Evolutionary conservation across 257 asterid genomes (phyloP), one percentile per base, ranked within the genome.

Genomic region (Solanum tarapatanum): DNA sequence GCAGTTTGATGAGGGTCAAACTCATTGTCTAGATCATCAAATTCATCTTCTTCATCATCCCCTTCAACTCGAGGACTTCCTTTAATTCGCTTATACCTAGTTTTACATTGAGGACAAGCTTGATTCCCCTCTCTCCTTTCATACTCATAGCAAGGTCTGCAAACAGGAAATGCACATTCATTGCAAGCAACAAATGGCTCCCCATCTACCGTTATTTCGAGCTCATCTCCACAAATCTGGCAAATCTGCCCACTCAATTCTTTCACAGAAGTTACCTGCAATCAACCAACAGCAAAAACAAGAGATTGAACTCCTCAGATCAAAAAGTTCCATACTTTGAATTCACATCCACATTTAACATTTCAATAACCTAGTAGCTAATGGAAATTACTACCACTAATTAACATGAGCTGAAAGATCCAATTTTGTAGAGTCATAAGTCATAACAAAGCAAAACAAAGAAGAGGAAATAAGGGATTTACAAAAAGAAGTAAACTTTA

Each of bases 61-160:
- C 99, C 99, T 83, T 97, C 98, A 6, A 97, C 99, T 82, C 98
- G 91, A 2, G 98, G 98, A 89, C 99, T 93, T 90, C 99, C 99
- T 91, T 94, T 97, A 21, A 97, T 89, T 33, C 98, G 97, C 91
- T 95, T 97, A 95, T 84, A 97, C 92, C 99, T 87, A 87, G 99
- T 97, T 92, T 95, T 97, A 93, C 99, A 97, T 88, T 97, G 99
- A 90, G 99, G 99, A 51, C 99, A 97, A 88, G 97, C 92, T 93
- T 97, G 98, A 91, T 94, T 97, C 70, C 99, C 99, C 86, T 97
- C 99, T 87, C 98, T 92, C 87, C 99, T 90, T 87, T 97, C 99
- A 74, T 95, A 95, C 87, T 95, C 98, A 88, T 95, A 95, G 92
- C 98, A 95, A 16, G 93, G 94, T 86, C 99, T 91, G 55, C 99